Evolutionary conservation across 1,284 basidiomycete species (phyloP).

Genomic region (Singerocomus inundabilis): DNA sequence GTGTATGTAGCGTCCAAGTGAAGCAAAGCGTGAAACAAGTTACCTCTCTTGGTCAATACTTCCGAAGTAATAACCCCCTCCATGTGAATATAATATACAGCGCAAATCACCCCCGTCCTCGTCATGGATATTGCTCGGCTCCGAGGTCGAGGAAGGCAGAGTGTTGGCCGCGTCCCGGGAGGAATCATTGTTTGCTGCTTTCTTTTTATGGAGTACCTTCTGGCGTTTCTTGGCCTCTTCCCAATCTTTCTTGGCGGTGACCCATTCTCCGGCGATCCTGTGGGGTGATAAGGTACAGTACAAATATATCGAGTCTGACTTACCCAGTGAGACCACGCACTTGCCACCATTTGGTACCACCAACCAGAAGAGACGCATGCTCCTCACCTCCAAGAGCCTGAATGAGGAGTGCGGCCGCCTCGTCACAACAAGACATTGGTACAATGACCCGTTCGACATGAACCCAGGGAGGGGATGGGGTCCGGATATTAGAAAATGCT

Average conservation of each 20-base stretch:
- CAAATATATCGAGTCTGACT: constrained; percentile 1
- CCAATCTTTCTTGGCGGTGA: constrained; percentile 75
- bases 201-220: constrained; percentile 45
- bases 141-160: constrained; percentile 20
- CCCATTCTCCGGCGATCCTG: constrained; percentile 90
- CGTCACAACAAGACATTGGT: constrained; percentile 71
- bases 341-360: constrained; percentile 97
- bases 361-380: constrained; percentile 70
- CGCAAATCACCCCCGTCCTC: constrained; percentile 83
- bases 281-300: constrained; percentile 4
- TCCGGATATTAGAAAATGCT: constrained; percentile 80
- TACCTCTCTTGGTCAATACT: constrained; percentile 77
- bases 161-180: constrained; percentile 20
- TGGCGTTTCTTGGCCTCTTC: constrained; percentile 54
- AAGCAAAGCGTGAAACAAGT: constrained; percentile 4
- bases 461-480: constrained; percentile 88
- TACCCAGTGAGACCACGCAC: constrained; percentile 78
- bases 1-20: constrained; percentile 10
- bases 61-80: constrained; percentile 83
- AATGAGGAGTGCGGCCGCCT: constrained; percentile 77
- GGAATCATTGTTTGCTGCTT: constrained; percentile 10
- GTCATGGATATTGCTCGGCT: constrained; percentile 42
- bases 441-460: constrained; percentile 76
- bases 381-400: constrained; percentile 84
- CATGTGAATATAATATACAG: constrained; percentile 85